A percentile compares a stretch with the other conserved stretches of the same genome.
phyloP scores from a whole-genome alignment of 2,329 filamentous ascomycete genomes.

The Sporothrix curviconia region DNA sequence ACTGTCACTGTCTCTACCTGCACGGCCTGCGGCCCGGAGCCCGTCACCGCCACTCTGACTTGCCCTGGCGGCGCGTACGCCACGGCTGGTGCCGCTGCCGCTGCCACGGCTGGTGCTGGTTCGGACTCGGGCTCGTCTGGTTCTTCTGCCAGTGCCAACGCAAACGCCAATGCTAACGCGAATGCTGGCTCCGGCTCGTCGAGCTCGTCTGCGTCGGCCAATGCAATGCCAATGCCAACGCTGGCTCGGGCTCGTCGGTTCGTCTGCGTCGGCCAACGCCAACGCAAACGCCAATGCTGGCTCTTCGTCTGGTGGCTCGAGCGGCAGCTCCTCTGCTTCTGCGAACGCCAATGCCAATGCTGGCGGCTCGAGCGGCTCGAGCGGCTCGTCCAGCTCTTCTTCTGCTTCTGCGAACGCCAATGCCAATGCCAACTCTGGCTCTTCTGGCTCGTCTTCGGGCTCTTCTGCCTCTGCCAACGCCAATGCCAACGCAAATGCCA shows the following conservation, averaged over 20 bases:
- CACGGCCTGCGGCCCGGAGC: constrained; percentile 11
- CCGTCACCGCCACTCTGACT: constrained; percentile 17
- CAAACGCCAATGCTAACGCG: neutral
- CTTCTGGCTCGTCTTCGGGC: neutral
- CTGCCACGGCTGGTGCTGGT: neutral
- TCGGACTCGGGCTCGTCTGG: neutral
- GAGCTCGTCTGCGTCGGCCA: too few relatives aligned
- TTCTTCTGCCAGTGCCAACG: neutral
- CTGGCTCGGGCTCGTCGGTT: too few relatives aligned
- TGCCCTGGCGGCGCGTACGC: constrained; percentile 9
- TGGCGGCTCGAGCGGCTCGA: neutral
- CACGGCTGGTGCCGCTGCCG: neutral
- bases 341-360: too few relatives aligned
- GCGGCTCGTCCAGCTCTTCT: neutral
- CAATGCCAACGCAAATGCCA: neutral
- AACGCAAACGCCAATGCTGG: too few relatives aligned
- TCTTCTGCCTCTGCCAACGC: neutral
- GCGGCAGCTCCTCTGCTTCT: neutral
- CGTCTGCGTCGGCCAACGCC: too few relatives aligned
- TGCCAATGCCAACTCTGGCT: neutral
- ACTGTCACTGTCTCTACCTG: constrained; percentile 18
- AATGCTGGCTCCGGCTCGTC: neutral
- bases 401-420: neutral
- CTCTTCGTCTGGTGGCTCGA: neutral
- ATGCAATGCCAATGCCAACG: too few relatives aligned